Evolutionary conservation across 2,329 filamentous ascomycete species (phyloP).

Genomic region (Zymoseptoria passerinii): DNA sequence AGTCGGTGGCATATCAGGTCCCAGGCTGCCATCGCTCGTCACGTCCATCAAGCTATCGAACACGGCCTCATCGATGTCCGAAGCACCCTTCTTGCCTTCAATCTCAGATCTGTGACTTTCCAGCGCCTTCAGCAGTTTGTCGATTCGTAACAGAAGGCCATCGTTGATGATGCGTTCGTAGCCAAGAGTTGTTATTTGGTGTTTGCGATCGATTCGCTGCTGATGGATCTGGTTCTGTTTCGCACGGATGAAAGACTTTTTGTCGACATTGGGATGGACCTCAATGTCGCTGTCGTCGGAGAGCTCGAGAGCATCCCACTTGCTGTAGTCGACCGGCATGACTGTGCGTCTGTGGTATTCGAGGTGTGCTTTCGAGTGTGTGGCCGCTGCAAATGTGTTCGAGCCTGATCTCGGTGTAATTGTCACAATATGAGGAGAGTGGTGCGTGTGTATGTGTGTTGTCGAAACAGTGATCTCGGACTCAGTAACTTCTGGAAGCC

Average conservation of each 20-base stretch:
- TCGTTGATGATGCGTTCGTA: slow-evolving; percentile 93
- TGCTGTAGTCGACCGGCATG: slow-evolving; percentile 62
- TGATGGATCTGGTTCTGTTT: slow-evolving; percentile 97
- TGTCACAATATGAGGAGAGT: not conserved
- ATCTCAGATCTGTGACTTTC: slow-evolving; percentile 57
- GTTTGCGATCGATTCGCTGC: slow-evolving; percentile 74
- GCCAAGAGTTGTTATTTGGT: slow-evolving; percentile 82
- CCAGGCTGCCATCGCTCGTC: slow-evolving; percentile 54
- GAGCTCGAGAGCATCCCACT: slow-evolving; percentile 86
- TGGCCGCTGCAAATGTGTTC: too few relatives aligned
- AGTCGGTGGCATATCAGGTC: slow-evolving; percentile 66
- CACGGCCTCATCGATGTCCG: slow-evolving; percentile 69
- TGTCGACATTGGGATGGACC: slow-evolving; percentile 98
- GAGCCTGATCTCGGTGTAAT: too few relatives aligned
- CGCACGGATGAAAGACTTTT: slow-evolving; percentile 93
- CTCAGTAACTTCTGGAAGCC: not conserved
- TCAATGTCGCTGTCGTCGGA: slow-evolving; percentile 97
- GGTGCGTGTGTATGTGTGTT: not conserved
- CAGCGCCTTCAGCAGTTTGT: slow-evolving; percentile 64
- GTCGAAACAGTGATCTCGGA: not conserved
- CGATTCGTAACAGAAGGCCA: slow-evolving; percentile 76
- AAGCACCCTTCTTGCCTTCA: slow-evolving; percentile 50
- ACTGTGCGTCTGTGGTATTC: not conserved
- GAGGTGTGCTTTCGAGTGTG: too few relatives aligned
- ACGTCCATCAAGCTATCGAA: slow-evolving; percentile 81